Evolutionary conservation across 441 rosid genomes (phyloP).

Genomic region (Capsella rubella): DNA sequence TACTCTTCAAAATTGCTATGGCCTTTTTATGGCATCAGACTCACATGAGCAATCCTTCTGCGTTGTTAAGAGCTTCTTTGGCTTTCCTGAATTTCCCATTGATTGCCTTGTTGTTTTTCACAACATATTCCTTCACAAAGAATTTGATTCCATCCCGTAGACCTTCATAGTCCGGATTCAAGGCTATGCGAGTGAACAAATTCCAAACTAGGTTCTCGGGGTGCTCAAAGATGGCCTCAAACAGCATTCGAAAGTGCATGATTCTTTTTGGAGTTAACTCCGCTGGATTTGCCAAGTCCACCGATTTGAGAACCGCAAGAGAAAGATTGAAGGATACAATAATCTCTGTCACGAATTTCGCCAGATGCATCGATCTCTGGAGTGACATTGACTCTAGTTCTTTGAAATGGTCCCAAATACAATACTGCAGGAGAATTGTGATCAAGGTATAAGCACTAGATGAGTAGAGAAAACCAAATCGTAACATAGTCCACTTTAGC

Average conservation of each 20-base stretch:
- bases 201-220: slow-evolving; percentile 77
- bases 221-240: slow-evolving; percentile 72
- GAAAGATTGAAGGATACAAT: slow-evolving; percentile 71
- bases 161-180: slow-evolving; percentile 68
- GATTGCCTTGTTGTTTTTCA: slow-evolving; percentile 54
- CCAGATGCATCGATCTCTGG: slow-evolving; percentile 82
- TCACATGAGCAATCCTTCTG: slow-evolving; percentile 73
- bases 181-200: slow-evolving; percentile 71
- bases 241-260: slow-evolving; percentile 85
- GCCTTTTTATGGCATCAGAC: neutral
- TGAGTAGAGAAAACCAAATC: neutral
- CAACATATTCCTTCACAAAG: slow-evolving; percentile 73
- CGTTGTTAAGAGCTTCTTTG: slow-evolving; percentile 78
- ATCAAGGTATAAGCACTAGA: neutral
- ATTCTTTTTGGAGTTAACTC: slow-evolving; percentile 68
- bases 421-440: slow-evolving; percentile 56
- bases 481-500: neutral
- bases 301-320: slow-evolving; percentile 68
- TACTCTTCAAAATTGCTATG: slow-evolving; percentile 38
- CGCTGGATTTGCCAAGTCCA: slow-evolving; percentile 61
- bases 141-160: slow-evolving; percentile 72
- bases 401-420: slow-evolving; percentile 88
- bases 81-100: slow-evolving; percentile 63
- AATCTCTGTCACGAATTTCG: slow-evolving; percentile 86
- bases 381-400: slow-evolving; percentile 78